Base-by-base conservation (phyloP, 2,329 filamentous ascomycete species). In the Pseudocercospora fijiensis region DNA sequence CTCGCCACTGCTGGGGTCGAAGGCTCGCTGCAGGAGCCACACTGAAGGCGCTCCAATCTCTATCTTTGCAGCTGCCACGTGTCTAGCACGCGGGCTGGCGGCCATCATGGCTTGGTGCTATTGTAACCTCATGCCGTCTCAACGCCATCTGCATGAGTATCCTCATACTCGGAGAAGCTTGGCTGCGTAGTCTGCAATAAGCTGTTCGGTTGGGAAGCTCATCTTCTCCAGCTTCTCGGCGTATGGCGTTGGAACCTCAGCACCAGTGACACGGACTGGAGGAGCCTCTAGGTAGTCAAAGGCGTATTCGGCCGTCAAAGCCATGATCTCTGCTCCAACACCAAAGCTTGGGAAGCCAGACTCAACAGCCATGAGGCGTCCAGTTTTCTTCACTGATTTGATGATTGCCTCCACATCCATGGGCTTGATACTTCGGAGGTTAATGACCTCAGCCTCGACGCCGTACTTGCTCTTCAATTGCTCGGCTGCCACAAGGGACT, bases 371-470 rank as follows among this genome's bases (percentile, higher is more conserved):
- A 99, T 85, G 67, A 99, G 87, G 75, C 90, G 90, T 78, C 91
- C 90, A 18, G 95, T 99, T 89, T 99, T 99, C 90, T 99, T 98
- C 78, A 99, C 89, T 11, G 93, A 97, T 79, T 96, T 92, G 80
- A 98, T 85, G 75, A 99, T 98, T 70, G 92, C 86, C 80, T 98
- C 93, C 65, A 99, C 85, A 75, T 99, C 95, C 70, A 99, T 86
- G 49, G 95, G 95, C 86, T 98, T 99, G 82, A 99, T 83, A 71
- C 93, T 97, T 75, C 95, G 92, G 76, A 99, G 88, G 85, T 99
- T 99, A 85, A 99, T 90, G 69, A 99, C 95, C 82, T 99, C 95
- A 61, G 87, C 90, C 73, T 98, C 94, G 65, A 98, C 88, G 67
- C 95, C 95, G 80, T 98, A 97, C 78, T 96, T 96, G 83, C 91